Conservation (phyloP, 2,329 filamentous ascomycete genomes). For the Stagonosporopsis rhizophila region DNA sequence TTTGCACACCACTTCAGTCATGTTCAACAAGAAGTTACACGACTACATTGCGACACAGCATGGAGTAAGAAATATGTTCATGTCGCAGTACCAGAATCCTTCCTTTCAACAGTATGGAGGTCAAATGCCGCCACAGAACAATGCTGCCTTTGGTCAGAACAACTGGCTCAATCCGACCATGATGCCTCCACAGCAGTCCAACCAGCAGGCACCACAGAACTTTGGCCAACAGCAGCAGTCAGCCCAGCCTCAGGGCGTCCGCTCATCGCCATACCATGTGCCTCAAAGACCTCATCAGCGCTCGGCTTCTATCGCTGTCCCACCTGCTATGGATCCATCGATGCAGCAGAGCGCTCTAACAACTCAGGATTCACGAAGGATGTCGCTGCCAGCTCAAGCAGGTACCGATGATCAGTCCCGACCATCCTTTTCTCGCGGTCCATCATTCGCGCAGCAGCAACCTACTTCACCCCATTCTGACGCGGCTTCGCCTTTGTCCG, state of each 20-base stretch:
- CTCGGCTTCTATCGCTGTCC: conserved; percentile 55
- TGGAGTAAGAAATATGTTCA: conserved; percentile 59
- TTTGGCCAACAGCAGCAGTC: conserved; percentile 26
- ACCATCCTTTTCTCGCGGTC: conserved; percentile 30
- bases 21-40: conserved; percentile 68
- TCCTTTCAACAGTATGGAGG: conserved; percentile 24
- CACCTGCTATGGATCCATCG: conserved; percentile 44
- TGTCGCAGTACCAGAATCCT: conserved; percentile 38
- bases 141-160: conserved; percentile 28
- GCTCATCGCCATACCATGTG: conserved; percentile 57
- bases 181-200: conserved; percentile 45
- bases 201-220: conserved; percentile 35
- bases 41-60: conserved; percentile 65
- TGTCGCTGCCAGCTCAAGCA: conserved; percentile 53
- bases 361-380: conserved; percentile 44
- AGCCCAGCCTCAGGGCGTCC: conserved; percentile 43
- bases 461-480: conserved; percentile 34
- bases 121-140: conserved; percentile 33
- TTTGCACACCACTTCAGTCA: conserved; percentile 65
- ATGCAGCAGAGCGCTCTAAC: conserved; percentile 29
- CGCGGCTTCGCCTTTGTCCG: conserved; percentile 24
- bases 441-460: conserved; percentile 27
- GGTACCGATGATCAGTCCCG: conserved; percentile 23
- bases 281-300: conserved; percentile 52
- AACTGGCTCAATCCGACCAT: conserved; percentile 43